Evolutionary conservation across 306 rosid genomes (phyloP).

Genomic region (Rubus idaeus): DNA sequence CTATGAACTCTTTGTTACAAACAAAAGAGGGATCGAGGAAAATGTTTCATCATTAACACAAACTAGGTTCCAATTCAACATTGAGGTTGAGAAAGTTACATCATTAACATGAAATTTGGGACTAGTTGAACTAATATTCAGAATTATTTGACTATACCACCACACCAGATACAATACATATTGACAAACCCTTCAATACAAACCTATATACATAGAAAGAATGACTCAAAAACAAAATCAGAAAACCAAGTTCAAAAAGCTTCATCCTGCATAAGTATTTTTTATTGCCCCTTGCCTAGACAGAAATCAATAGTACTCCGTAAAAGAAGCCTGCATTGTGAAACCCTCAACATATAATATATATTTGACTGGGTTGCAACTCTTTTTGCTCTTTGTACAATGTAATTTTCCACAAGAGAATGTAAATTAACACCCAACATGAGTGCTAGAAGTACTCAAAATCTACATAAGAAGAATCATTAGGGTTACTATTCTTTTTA

Average conservation of each 20-base stretch:
- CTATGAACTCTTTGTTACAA: no score
- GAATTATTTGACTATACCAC: background rate
- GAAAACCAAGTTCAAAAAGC: background rate
- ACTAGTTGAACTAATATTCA: background rate
- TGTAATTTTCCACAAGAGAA: conserved; percentile 15
- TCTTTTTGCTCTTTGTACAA: conserved; percentile 25
- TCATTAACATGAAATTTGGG: background rate
- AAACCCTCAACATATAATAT: conserved; percentile 13
- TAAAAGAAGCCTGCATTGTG: background rate
- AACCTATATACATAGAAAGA: background rate
- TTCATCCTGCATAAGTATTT: background rate
- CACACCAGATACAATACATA: background rate
- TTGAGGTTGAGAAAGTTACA: background rate
- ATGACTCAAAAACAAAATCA: background rate
- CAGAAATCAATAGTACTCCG: background rate
- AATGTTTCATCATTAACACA: background rate
- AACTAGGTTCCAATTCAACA: background rate
- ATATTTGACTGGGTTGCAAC: conserved; percentile 5
- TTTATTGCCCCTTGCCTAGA: background rate
- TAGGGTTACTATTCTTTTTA: conserved; percentile 1
- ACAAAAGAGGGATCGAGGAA: no score
- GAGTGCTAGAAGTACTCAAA: conserved; percentile 48
- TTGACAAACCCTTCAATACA: conserved; percentile 7
- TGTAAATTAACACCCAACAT: background rate
- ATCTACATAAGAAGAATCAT: conserved; percentile 36